Base-by-base conservation (phyloP, 1,284 basidiomycete genomes). In the Xerocomus amazonicus region DNA sequence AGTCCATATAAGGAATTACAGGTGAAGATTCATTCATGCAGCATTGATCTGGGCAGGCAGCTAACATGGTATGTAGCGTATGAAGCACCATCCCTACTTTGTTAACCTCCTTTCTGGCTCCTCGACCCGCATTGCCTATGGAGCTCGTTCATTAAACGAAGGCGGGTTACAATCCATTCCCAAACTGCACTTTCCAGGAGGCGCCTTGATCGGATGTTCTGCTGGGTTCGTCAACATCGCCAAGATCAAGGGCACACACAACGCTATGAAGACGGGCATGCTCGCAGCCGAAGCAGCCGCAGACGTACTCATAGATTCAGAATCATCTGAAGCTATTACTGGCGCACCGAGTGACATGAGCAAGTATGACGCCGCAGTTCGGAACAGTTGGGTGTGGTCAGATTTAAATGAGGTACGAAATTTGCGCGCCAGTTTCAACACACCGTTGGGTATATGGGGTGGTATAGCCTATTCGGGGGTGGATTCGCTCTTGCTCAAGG, bases 211-310 rank as follows among this genome's bases (percentile, higher is more conserved):
- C 43, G 96, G 96, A 1, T 98, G 96, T 72, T 89, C 93, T 0
- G 96, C 96, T 1, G 97, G 93, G 19, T 96, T 99, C 71, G 80
- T 99, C 52, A 99, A 99, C 71, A 83, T 97, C 13, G 90, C 95
- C 35, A 99, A 98, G 74, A 99, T 99, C 73, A 99, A 99, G 70
- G 96, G 96, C n/a, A 97, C 95, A 0, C 97, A 99, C 70, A 98
- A 96, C 54, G 95, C 96, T n/a, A 98, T 99, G 96, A 97, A 98
- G 76, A 92, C 88, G 39, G 96, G 96, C 17, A 98, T 98, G 87
- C 76, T 98, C 17, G 96, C 95, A 32, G 97, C 92, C 3, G 96
- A 99, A 68, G 78, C 89, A 0, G 90, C 91, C 0, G 92, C 80
- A 59, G 78, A 85, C 8, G 81, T 81, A 2, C 71, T 95, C 55